Conservation (phyloP, 805 yeast species). For the Kodamaea hsintzibuensis region DNA sequence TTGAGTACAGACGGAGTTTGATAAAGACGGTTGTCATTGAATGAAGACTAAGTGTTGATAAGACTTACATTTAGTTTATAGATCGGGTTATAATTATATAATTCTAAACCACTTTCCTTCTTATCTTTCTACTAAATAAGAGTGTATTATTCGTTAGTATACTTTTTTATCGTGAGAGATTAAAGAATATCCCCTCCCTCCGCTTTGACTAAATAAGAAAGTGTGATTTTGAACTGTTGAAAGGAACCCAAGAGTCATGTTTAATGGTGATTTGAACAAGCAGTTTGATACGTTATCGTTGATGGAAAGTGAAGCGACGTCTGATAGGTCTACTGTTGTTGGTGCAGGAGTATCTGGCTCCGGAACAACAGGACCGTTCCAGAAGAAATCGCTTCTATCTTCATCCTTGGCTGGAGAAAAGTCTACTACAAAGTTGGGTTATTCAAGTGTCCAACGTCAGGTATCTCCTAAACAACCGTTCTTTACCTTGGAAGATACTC, state of each 20-base stretch:
- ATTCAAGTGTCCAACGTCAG: not conserved
- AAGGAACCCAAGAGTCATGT: slow-evolving; percentile 3
- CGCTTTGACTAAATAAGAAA: not conserved
- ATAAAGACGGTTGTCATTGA: not conserved
- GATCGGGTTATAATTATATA: too few relatives aligned
- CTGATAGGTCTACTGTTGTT: not conserved
- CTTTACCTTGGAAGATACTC: slow-evolving; percentile 16
- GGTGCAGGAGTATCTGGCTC: not conserved
- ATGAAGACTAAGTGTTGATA: too few relatives aligned
- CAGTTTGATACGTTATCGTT: slow-evolving; percentile 10
- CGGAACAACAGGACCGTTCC: not conserved
- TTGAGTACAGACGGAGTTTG: not conserved
- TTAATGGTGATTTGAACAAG: slow-evolving; percentile 10
- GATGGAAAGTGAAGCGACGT: slow-evolving; percentile 1
- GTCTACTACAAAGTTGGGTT: slow-evolving; percentile 5
- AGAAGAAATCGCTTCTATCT: slow-evolving; percentile 25
- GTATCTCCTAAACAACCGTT: slow-evolving; percentile 10
- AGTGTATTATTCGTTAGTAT: too few relatives aligned
- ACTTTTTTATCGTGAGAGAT: not conserved
- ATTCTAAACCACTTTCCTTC: too few relatives aligned
- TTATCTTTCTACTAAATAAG: too few relatives aligned
- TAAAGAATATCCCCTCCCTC: not conserved
- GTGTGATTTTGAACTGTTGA: not conserved
- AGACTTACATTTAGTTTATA: too few relatives aligned
- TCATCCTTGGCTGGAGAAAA: slow-evolving; percentile 28